Evolutionary conservation across 371 early-diverging fungal genomes (phyloP).

Genomic region (Mortierella sp.): DNA sequence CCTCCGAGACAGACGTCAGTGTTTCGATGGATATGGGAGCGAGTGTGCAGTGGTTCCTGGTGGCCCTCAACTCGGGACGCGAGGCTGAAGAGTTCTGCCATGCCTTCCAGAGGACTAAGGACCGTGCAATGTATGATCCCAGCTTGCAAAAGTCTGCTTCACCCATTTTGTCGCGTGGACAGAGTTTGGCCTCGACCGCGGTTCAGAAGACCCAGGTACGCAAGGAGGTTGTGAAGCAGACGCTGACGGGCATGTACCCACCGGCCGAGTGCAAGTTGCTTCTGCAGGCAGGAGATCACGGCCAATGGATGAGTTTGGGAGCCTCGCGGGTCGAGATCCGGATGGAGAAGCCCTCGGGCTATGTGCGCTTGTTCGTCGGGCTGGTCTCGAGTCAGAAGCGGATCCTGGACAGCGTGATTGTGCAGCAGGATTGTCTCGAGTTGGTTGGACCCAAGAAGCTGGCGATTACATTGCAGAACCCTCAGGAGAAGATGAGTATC

Average conservation of each 20-base stretch:
- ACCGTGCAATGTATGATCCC: slow-evolving; percentile 58
- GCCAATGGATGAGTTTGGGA: slow-evolving; percentile 56
- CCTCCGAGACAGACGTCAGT: slow-evolving; percentile 53
- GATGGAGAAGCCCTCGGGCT: slow-evolving; percentile 56
- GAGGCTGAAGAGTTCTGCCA: slow-evolving; percentile 56
- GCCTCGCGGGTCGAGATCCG: slow-evolving; percentile 42
- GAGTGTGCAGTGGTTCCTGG: slow-evolving; percentile 54
- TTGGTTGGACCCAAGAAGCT: slow-evolving; percentile 57
- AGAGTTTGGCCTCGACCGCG: slow-evolving; percentile 46
- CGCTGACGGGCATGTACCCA: slow-evolving; percentile 46
- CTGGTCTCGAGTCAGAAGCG: slow-evolving; percentile 38
- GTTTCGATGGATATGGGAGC: slow-evolving; percentile 60
- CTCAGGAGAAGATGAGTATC: slow-evolving; percentile 59
- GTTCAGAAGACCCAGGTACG: slow-evolving; percentile 22
- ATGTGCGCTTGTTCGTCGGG: slow-evolving; percentile 50
- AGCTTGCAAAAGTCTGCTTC: slow-evolving; percentile 40
- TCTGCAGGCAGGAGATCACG: slow-evolving; percentile 57
- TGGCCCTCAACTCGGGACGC: slow-evolving; percentile 41
- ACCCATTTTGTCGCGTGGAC: slow-evolving; percentile 49
- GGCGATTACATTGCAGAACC: slow-evolving; percentile 55
- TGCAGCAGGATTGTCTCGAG: slow-evolving; percentile 54
- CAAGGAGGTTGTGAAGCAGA: slow-evolving; percentile 43
- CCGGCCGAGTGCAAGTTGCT: slow-evolving; percentile 54
- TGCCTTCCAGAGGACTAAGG: slow-evolving; percentile 55
- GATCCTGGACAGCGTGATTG: slow-evolving; percentile 56